phyloP scores from a whole-genome alignment of 1,284 basidiomycete genomes.

The Boletus sp. region DNA sequence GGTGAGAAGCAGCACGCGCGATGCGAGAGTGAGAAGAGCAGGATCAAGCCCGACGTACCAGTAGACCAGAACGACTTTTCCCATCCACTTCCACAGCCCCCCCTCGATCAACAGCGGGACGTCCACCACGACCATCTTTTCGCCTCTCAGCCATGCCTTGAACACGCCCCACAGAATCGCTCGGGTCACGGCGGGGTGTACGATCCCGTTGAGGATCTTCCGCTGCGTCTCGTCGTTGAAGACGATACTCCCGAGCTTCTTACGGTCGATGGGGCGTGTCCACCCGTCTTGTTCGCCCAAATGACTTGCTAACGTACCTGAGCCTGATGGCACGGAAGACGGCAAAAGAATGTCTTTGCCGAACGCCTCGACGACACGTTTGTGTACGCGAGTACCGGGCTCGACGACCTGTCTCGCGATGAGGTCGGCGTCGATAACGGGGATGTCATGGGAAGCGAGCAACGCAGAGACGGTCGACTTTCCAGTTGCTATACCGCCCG shows the following conservation, averaged over 20 bases:
- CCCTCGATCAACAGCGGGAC: conserved; percentile 94
- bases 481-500: conserved; percentile 94
- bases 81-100: conserved; percentile 83
- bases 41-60: conserved; percentile 60
- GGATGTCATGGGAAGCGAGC: conserved; percentile 62
- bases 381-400: conserved; percentile 77
- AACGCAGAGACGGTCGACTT: conserved; percentile 89
- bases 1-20: neutral
- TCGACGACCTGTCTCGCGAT: conserved; percentile 86
- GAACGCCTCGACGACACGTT: conserved; percentile 67
- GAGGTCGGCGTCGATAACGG: conserved; percentile 90
- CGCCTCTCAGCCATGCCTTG: conserved; percentile 72
- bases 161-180: conserved; percentile 73
- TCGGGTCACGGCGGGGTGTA: conserved; percentile 84
- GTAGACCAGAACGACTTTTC: conserved; percentile 83
- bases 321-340: neutral
- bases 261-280: conserved; percentile 80
- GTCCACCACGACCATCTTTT: conserved; percentile 75
- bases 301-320: neutral
- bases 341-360: conserved; percentile 63
- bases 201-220: conserved; percentile 75
- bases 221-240: conserved; percentile 78
- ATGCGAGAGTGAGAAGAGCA: neutral
- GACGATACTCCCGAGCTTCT: conserved; percentile 80
- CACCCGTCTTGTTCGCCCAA: conserved; percentile 11